A percentile compares a stretch with the other conserved stretches of the same genome.
Evolutionary conservation across 306 rosid genomes (phyloP).

Genomic region (Vicia villosa): DNA sequence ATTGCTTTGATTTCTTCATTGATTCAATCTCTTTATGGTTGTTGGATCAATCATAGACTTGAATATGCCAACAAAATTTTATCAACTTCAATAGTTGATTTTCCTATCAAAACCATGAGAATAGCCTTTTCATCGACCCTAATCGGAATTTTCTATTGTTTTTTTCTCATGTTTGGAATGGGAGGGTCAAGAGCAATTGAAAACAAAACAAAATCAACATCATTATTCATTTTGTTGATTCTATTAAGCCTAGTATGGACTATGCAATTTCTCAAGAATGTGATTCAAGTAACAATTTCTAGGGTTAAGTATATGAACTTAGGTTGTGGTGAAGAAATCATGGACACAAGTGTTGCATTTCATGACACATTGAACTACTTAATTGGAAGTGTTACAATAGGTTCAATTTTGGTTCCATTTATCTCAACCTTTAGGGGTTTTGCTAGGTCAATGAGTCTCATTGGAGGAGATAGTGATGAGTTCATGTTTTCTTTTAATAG

Average conservation of each 20-base stretch:
- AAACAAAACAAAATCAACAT: slow-evolving; percentile 19
- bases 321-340: slow-evolving; percentile 32
- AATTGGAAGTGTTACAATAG: slow-evolving; percentile 55
- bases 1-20: slow-evolving; percentile 46
- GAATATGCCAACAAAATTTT: slow-evolving; percentile 48
- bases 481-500: slow-evolving; percentile 67
- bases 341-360: slow-evolving; percentile 43
- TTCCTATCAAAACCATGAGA: slow-evolving; percentile 36
- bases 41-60: slow-evolving; percentile 61
- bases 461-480: slow-evolving; percentile 60
- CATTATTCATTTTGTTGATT: slow-evolving; percentile 45
- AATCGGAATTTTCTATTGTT: slow-evolving; percentile 43
- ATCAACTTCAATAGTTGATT: slow-evolving; percentile 42
- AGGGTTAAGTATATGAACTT: slow-evolving; percentile 51
- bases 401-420: slow-evolving; percentile 58
- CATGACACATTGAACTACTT: slow-evolving; percentile 43
- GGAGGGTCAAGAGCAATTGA: slow-evolving; percentile 58
- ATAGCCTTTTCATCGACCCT: slow-evolving; percentile 36
- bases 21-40: slow-evolving; percentile 53
- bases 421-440: slow-evolving; percentile 49
- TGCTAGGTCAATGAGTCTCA: slow-evolving; percentile 49
- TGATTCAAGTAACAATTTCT: slow-evolving; percentile 49
- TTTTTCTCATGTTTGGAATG: slow-evolving; percentile 52
- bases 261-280: slow-evolving; percentile 62
- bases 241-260: slow-evolving; percentile 68